Conservation (phyloP, 2,329 filamentous ascomycete genomes). For the Cordyceps cicadae region DNA sequence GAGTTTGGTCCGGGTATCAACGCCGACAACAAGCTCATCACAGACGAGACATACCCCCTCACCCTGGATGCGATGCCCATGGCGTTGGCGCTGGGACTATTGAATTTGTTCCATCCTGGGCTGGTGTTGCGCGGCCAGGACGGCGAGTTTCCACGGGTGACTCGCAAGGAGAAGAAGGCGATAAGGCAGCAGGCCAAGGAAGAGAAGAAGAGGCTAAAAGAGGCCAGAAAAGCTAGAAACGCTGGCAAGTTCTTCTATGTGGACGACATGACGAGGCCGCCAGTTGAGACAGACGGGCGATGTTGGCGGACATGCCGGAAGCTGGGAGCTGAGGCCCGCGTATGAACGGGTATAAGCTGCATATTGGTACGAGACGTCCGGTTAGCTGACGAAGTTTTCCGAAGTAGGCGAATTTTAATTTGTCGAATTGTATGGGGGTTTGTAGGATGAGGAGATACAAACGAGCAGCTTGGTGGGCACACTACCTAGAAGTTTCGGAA, state of each 20-base stretch:
- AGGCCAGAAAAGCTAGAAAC: constrained; percentile 16
- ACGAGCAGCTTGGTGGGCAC: too few species aligned
- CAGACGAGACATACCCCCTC: constrained; percentile 45
- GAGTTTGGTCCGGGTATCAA: constrained; percentile 44
- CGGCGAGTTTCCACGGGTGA: constrained; percentile 35
- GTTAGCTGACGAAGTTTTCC: not conserved
- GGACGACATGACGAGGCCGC: not conserved
- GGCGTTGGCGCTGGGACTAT: constrained; percentile 34
- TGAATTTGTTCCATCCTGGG: constrained; percentile 41
- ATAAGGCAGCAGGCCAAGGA: constrained; percentile 29
- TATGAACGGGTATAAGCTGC: not conserved
- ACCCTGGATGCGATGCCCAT: constrained; percentile 47
- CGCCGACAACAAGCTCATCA: constrained; percentile 35
- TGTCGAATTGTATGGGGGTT: not conserved
- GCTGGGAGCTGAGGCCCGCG: not conserved
- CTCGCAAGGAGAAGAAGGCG: constrained; percentile 36
- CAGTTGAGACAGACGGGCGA: not conserved
- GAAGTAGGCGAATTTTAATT: not conserved
- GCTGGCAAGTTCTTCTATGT: constrained; percentile 11
- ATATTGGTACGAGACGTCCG: not conserved
- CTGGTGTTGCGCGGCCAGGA: constrained; percentile 35
- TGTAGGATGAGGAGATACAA: too few species aligned
- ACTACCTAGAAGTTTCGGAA: too few species aligned
- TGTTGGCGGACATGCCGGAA: not conserved
- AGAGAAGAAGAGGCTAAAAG: constrained; percentile 18